A percentile compares a stretch with the other conserved stretches of the same genome.
Conservation (phyloP, 169 alveolate species). For the Toxoplasma gondii region DNA sequence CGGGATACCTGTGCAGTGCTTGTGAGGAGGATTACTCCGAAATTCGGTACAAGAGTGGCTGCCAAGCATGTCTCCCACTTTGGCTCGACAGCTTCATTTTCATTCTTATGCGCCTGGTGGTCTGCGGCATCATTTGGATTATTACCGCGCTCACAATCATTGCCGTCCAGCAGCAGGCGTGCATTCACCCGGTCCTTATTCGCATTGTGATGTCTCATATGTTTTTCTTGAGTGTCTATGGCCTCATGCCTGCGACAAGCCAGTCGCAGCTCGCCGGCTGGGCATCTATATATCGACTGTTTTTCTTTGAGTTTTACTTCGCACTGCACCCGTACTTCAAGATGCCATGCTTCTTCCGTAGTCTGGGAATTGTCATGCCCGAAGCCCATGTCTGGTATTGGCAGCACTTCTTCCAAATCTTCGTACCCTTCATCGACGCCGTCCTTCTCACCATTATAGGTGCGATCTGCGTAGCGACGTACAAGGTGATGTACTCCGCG, state of each 20-base stretch:
- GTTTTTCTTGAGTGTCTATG: constrained; percentile 58
- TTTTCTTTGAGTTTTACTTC: constrained; percentile 37
- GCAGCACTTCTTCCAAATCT: constrained; percentile 66
- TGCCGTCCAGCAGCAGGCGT: constrained; percentile 61
- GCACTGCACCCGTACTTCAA: constrained; percentile 47
- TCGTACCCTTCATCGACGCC: constrained; percentile 63
- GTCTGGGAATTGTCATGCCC: constrained; percentile 50
- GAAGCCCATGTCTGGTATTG: constrained; percentile 53
- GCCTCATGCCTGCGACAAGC: constrained; percentile 66
- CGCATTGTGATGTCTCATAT: constrained; percentile 67
- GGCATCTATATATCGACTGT: constrained; percentile 55
- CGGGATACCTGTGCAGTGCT: constrained; percentile 70
- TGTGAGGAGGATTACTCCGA: constrained; percentile 63
- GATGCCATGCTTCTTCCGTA: constrained; percentile 54
- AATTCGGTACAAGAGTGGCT: constrained; percentile 43
- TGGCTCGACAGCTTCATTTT: constrained; percentile 53
- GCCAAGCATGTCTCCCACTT: constrained; percentile 50
- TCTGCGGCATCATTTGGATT: constrained; percentile 61
- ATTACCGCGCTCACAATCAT: constrained; percentile 55
- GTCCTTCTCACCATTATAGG: constrained; percentile 52
- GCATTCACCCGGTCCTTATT: constrained; percentile 59
- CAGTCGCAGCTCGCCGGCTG: constrained; percentile 46
- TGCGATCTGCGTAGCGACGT: constrained; percentile 23
- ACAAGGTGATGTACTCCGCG: constrained; percentile 45
- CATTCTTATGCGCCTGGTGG: constrained; percentile 40